Evolutionary conservation across 805 yeast genomes (phyloP).

Genomic region (Ogataea minuta): DNA sequence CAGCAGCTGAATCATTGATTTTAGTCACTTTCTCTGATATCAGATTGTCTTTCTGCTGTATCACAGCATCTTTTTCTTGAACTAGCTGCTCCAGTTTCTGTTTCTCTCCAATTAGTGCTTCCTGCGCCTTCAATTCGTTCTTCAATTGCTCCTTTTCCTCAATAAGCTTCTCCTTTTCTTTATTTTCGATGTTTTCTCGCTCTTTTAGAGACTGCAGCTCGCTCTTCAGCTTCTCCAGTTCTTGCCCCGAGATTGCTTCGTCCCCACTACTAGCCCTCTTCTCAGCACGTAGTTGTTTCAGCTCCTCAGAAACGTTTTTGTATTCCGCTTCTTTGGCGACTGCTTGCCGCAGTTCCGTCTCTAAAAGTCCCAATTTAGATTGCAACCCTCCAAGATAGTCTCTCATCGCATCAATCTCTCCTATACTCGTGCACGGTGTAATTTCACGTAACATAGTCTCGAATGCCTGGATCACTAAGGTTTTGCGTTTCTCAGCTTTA

Average conservation of each 20-base stretch:
- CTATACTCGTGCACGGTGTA: constrained; percentile 75
- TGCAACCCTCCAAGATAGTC: constrained; percentile 66
- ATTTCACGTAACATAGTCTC: constrained; percentile 71
- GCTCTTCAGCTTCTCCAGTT: neutral
- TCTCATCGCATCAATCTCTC: constrained; percentile 67
- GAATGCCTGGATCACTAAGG: constrained; percentile 55
- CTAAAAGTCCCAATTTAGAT: constrained; percentile 58
- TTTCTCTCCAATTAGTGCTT: neutral
- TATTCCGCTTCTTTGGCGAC: constrained; percentile 24
- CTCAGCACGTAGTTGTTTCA: constrained; percentile 1
- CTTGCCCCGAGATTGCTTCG: neutral
- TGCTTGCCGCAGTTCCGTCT: constrained; percentile 59
- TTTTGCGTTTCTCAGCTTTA: constrained; percentile 70
- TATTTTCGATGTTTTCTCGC: constrained; percentile 1
- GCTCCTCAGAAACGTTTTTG: constrained; percentile 11
- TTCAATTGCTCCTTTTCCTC: constrained; percentile 3
- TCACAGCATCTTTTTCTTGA: too few species aligned
- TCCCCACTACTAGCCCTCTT: constrained; percentile 1
- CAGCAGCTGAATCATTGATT: neutral
- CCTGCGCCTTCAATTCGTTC: neutral
- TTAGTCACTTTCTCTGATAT: neutral
- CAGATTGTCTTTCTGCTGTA: neutral
- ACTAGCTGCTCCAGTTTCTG: too few species aligned
- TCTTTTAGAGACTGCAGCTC: constrained; percentile 5
- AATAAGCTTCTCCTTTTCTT: neutral